Evolutionary conservation across 1,284 basidiomycete genomes (phyloP).

Genomic region (Termitomyces sp.): DNA sequence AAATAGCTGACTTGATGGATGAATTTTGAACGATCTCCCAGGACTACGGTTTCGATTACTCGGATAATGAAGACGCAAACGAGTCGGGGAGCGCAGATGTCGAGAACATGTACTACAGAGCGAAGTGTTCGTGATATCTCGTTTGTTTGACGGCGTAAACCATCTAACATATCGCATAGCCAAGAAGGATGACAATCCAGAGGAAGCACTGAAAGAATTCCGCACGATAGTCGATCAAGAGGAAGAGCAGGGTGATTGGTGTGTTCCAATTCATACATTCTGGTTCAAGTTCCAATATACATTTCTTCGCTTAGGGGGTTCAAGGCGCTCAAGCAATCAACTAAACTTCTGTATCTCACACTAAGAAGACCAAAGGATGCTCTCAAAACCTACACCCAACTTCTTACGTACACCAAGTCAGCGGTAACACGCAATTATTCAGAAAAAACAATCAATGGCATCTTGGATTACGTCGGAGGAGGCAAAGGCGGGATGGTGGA

Average conservation of each 20-base stretch:
- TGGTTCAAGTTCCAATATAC: background rate
- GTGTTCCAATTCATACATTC: background rate
- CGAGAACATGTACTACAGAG: conserved; percentile 98
- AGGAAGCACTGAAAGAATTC: conserved; percentile 86
- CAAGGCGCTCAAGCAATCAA: conserved; percentile 97
- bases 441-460: conserved; percentile 98
- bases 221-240: conserved; percentile 85
- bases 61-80: conserved; percentile 81
- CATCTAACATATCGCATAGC: conserved; percentile 41
- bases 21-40: conserved; percentile 28
- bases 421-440: conserved; percentile 89
- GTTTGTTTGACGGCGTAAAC: background rate
- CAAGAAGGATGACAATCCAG: conserved; percentile 88
- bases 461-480: conserved; percentile 96
- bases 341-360: conserved; percentile 86
- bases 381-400: conserved; percentile 77
- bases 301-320: conserved; percentile 71
- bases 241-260: conserved; percentile 92
- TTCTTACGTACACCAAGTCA: conserved; percentile 90
- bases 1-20: background rate
- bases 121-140: conserved; percentile 68
- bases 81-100: conserved; percentile 85
- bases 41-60: conserved; percentile 98
- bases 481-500: conserved; percentile 81
- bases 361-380: conserved; percentile 82